Conservation (phyloP, 352 stramenopile species). For the Phytophthora uliginosa region DNA sequence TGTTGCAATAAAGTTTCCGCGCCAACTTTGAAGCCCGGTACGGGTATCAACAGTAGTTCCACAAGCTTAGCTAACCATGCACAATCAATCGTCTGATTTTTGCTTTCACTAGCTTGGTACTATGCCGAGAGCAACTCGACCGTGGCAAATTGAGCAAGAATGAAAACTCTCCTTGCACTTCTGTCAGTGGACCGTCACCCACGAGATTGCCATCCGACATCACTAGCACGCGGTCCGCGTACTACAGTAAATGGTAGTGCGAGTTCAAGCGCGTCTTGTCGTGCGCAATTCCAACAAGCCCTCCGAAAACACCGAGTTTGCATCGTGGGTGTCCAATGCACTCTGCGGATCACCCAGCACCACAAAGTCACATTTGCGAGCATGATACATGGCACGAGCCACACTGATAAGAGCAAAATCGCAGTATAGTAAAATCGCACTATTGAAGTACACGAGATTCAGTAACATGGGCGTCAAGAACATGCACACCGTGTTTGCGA, state of each 20-base stretch:
- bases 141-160: conserved; percentile 10
- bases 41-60: no score
- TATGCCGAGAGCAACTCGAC: neutral
- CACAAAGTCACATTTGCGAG: conserved; percentile 59
- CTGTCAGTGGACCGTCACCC: conserved; percentile 77
- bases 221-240: conserved; percentile 62
- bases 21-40: no score
- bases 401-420: conserved; percentile 73
- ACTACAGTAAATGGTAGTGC: conserved; percentile 89
- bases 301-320: conserved; percentile 91
- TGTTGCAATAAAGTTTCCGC: no score
- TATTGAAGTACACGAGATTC: conserved; percentile 88
- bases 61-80: no score
- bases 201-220: conserved; percentile 81
- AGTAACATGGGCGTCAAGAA: conserved; percentile 52
- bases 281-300: conserved; percentile 61
- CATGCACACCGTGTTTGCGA: conserved; percentile 61
- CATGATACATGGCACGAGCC: conserved; percentile 60
- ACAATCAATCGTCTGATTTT: no score
- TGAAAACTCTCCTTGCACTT: conserved; percentile 56
- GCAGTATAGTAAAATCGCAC: conserved; percentile 72
- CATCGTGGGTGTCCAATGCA: conserved; percentile 90
- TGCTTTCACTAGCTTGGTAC: no score
- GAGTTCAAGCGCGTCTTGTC: conserved; percentile 88
- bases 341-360: conserved; percentile 71